Evolutionary conservation across 1,139 yeast genomes (phyloP).

Genomic region (Lodderomyces orthopsilosis): DNA sequence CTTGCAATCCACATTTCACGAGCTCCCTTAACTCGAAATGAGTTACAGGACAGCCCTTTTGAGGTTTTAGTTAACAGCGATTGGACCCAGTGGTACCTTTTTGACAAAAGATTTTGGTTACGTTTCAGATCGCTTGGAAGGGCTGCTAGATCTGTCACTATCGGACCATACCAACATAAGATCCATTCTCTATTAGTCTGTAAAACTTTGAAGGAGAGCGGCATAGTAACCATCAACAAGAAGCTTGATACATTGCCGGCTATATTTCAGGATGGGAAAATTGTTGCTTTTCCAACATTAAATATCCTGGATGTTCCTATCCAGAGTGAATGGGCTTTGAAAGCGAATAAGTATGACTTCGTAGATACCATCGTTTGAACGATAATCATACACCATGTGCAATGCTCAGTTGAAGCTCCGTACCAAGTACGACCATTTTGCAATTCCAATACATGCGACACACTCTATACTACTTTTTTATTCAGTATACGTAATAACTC

Average conservation of each 20-base stretch:
- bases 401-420: no score
- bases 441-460: no score
- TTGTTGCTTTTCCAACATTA: constrained; percentile 24
- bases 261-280: constrained; percentile 12
- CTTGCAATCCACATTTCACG: constrained; percentile 17
- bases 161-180: constrained; percentile 23
- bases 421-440: no score
- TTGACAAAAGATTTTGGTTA: constrained; percentile 39
- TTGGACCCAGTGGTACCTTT: constrained; percentile 31
- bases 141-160: constrained; percentile 6
- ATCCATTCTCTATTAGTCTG: constrained; percentile 13
- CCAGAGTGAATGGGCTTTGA: constrained; percentile 20
- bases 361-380: constrained; percentile 13
- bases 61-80: background rate
- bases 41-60: constrained; percentile 7
- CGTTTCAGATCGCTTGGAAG: constrained; percentile 15
- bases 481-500: no score
- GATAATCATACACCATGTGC: no score
- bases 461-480: no score
- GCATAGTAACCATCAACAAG: background rate
- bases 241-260: constrained; percentile 15
- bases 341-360: constrained; percentile 15
- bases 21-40: constrained; percentile 25
- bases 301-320: constrained; percentile 6
- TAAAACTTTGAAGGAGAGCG: background rate